These are phyloP conservation scores for Cadophora malorum DNA, from an alignment of 2,329 filamentous ascomycete genomes.

Conservation along the genomic window DNA sequence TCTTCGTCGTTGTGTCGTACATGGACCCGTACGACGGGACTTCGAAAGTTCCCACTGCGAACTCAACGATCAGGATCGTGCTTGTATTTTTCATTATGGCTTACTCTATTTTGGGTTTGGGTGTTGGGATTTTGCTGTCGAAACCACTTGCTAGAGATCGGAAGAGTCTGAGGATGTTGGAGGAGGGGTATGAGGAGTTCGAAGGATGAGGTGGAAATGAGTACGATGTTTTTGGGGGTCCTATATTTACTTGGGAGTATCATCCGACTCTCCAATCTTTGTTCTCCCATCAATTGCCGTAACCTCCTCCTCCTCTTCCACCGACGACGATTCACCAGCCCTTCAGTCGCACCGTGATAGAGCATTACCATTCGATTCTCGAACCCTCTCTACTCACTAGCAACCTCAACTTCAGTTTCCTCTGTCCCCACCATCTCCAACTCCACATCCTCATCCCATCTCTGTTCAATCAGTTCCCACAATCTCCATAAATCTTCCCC, in stretches of 20 bases:
- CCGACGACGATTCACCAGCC: no score
- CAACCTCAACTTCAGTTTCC: no score
- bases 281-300: background rate
- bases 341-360: no score
- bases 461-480: no score
- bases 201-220: background rate
- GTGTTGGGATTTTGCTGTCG: background rate
- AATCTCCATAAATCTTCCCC: no score
- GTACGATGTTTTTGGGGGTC: background rate
- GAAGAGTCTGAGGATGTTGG: background rate
- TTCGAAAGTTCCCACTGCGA: background rate
- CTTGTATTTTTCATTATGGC: constrained; percentile 1
- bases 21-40: background rate
- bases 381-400: no score
- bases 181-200: background rate
- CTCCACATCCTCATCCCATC: no score
- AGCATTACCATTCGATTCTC: no score
- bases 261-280: background rate
- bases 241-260: no score
- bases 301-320: background rate
- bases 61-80: background rate
- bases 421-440: no score
- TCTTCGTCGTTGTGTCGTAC: background rate
- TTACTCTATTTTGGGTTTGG: background rate
- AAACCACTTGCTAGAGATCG: background rate